Percentiles rank a stretch among this genome's conserved stretches.
Conservation (phyloP, 768 basidiomycete species). For the Glaciozyma martinii region DNA sequence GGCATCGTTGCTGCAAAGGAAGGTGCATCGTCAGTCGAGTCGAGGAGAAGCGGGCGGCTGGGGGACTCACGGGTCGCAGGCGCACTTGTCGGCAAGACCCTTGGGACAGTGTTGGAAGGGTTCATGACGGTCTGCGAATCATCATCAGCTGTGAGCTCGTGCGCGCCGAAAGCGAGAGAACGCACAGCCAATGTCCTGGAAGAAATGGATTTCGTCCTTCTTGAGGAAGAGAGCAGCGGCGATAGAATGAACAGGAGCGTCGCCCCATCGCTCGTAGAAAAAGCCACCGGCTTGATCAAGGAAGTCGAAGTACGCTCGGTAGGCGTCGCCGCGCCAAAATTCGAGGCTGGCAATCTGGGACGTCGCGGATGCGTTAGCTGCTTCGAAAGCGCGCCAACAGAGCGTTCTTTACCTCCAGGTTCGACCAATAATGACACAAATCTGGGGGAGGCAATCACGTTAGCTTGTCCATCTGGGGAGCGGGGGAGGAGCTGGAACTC, state of each 20-base stretch:
- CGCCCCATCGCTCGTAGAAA: slow-evolving; percentile 20
- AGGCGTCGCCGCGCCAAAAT: slow-evolving; percentile 74
- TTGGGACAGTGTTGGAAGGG: slow-evolving; percentile 84
- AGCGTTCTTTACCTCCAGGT: slow-evolving; percentile 54
- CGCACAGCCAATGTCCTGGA: slow-evolving; percentile 74
- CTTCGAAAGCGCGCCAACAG: no score
- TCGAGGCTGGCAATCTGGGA: slow-evolving; percentile 61
- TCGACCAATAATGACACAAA: slow-evolving; percentile 44
- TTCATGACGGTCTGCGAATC: slow-evolving; percentile 51
- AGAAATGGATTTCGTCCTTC: slow-evolving; percentile 84
- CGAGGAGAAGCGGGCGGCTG: no score
- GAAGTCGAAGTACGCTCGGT: slow-evolving; percentile 71
- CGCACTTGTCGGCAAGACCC: neutral
- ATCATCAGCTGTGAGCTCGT: no score
- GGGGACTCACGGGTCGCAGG: neutral
- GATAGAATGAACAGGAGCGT: neutral
- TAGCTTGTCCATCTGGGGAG: neutral
- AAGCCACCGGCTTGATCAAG: slow-evolving; percentile 67
- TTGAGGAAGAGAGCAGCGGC: slow-evolving; percentile 62
- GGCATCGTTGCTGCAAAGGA: no score
- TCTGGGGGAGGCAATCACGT: neutral
- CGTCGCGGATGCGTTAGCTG: neutral
- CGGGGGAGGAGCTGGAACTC: slow-evolving; percentile 6
- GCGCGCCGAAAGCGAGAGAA: no score
- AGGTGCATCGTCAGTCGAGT: no score